These are phyloP conservation scores for Colletotrichum salicis DNA, from an alignment of 2,329 filamentous ascomycete genomes.

Conservation along the genomic window DNA sequence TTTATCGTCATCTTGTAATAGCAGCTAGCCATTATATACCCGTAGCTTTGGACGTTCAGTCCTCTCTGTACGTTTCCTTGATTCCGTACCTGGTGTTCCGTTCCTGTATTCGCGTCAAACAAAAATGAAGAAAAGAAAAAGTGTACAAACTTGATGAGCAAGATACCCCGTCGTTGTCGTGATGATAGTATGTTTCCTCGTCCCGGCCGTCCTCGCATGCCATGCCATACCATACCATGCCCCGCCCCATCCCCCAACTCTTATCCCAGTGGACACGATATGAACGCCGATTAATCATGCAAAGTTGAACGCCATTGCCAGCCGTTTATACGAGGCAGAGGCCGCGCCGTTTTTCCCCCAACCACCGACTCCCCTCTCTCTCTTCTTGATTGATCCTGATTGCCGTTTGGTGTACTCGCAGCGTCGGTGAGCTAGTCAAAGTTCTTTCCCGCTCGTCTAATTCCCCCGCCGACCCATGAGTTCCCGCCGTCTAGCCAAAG, in stretches of 20 bases:
- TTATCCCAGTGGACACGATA: constrained; percentile 18
- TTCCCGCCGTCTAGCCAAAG: constrained; percentile 68
- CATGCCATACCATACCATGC: constrained; percentile 16
- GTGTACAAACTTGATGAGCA: constrained; percentile 15
- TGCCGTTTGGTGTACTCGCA: constrained; percentile 16
- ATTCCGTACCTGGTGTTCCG: constrained; percentile 9
- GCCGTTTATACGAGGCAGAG: constrained; percentile 19
- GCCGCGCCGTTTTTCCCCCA: not conserved
- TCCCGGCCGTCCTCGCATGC: constrained; percentile 24
- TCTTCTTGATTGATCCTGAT: constrained; percentile 22
- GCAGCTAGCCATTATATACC: constrained; percentile 33
- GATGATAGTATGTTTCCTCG: constrained; percentile 28
- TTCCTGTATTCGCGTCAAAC: constrained; percentile 19
- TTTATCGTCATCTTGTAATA: constrained; percentile 26
- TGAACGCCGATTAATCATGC: constrained; percentile 33
- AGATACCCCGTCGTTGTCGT: constrained; percentile 16
- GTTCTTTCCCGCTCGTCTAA: constrained; percentile 10
- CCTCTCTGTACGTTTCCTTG: constrained; percentile 9
- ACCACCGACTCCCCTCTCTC: constrained; percentile 5
- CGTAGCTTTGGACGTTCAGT: not conserved
- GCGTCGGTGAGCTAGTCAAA: constrained; percentile 24
- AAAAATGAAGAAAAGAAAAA: not conserved
- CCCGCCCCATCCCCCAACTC: not conserved
- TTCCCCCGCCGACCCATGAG: not conserved
- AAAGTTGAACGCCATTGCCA: constrained; percentile 26